Percentiles rank a stretch among this genome's conserved stretches.
phyloP scores from a whole-genome alignment of 176 grass and related monocot genomes.

The Avena insularis region DNA sequence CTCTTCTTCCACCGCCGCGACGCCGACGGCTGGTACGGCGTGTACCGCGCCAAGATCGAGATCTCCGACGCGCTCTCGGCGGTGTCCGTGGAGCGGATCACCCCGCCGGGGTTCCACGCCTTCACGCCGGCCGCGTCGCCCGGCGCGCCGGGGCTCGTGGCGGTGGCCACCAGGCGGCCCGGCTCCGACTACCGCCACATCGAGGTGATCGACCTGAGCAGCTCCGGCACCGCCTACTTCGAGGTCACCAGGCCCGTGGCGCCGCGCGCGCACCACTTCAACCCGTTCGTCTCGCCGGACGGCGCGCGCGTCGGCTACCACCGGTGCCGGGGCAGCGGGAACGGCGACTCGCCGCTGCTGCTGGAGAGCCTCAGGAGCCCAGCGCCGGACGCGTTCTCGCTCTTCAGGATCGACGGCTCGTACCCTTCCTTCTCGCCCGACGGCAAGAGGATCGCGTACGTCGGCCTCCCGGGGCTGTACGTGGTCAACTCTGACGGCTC shows the following conservation, averaged over 20 bases:
- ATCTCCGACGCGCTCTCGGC: conserved; percentile 27
- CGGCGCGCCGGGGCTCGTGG: conserved; percentile 63
- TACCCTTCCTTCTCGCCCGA: conserved; percentile 93
- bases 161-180: conserved; percentile 72
- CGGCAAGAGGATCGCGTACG: conserved; percentile 75
- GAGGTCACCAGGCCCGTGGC: conserved; percentile 62
- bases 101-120: conserved; percentile 75
- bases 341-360: conserved; percentile 67
- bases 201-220: conserved; percentile 71
- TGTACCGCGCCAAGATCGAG: conserved; percentile 64
- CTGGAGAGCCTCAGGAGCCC: conserved; percentile 78
- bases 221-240: conserved; percentile 37
- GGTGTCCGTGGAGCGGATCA: conserved; percentile 58
- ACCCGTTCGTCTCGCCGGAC: conserved; percentile 81
- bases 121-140: conserved; percentile 84
- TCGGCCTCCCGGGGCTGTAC: conserved; percentile 71
- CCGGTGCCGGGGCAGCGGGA: conserved; percentile 78
- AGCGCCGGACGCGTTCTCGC: conserved; percentile 58
- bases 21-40: conserved; percentile 75
- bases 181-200: conserved; percentile 77
- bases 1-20: conserved; percentile 88
- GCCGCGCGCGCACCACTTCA: conserved; percentile 77
- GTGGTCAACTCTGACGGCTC: conserved; percentile 84
- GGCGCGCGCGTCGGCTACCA: conserved; percentile 74
- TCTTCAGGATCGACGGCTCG: conserved; percentile 83